Evolutionary conservation across 2,329 filamentous ascomycete species (phyloP).

Genomic region (Lachnum nothofagi): DNA sequence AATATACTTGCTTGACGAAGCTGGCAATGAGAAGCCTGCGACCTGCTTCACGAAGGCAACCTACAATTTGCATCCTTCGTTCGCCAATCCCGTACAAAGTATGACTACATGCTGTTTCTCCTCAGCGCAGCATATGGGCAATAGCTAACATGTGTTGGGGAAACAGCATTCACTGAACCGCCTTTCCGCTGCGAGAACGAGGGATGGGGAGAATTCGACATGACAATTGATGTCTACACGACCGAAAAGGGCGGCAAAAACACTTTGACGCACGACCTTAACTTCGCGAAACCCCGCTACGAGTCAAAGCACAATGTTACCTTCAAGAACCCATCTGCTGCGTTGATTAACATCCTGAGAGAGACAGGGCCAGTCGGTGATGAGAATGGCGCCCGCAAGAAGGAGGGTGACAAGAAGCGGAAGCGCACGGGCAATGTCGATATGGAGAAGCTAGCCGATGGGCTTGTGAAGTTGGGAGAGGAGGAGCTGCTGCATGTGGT

Average conservation of each 20-base stretch:
- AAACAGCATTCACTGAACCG: conserved; percentile 70
- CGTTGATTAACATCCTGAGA: conserved; percentile 71
- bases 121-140: not conserved
- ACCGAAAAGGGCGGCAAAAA: conserved; percentile 82
- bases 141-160: conserved; percentile 7
- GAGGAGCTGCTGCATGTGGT: conserved; percentile 93
- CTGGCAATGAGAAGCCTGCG: conserved; percentile 77
- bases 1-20: conserved; percentile 77
- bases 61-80: conserved; percentile 91
- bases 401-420: conserved; percentile 69
- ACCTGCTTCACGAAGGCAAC: conserved; percentile 85
- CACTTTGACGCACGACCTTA: conserved; percentile 78
- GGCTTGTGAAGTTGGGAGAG: conserved; percentile 80
- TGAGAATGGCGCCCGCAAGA: conserved; percentile 59
- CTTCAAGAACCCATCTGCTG: conserved; percentile 89
- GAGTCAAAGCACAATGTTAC: conserved; percentile 74
- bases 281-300: conserved; percentile 78
- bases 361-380: conserved; percentile 83
- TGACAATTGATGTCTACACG: conserved; percentile 76
- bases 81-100: conserved; percentile 83
- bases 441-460: conserved; percentile 95
- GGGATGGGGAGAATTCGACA: conserved; percentile 98
- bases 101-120: conserved; percentile 35
- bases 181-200: conserved; percentile 90
- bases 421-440: conserved; percentile 60